phyloP scores from a whole-genome alignment of 1,284 basidiomycete species.

The Microbotryum lychnidis-dioicae region DNA sequence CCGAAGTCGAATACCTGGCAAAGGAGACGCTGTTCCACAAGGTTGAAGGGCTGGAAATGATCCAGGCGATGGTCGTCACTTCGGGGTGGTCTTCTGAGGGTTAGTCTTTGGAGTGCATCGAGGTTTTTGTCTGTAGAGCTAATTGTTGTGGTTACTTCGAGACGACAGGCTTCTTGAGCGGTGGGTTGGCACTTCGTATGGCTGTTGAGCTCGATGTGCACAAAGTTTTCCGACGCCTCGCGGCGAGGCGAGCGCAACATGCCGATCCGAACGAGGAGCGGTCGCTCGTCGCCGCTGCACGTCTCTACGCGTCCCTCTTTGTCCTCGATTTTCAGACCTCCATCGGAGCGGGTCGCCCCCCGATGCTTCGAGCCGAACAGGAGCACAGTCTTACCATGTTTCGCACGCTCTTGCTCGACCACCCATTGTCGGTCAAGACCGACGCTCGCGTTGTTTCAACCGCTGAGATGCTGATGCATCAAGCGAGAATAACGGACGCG shows the following conservation, averaged over 20 bases:
- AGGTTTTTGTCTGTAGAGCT: no score
- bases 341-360: constrained; percentile 83
- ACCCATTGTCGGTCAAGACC: constrained; percentile 79
- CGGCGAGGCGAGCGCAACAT: constrained; percentile 58
- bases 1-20: constrained; percentile 75
- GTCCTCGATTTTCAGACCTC: constrained; percentile 88
- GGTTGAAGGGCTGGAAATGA: constrained; percentile 68
- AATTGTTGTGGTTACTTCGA: no score
- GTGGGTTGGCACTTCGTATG: constrained; percentile 86
- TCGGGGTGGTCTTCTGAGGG: no score
- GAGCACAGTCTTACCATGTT: constrained; percentile 78
- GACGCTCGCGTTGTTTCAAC: constrained; percentile 92
- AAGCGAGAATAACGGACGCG: no score
- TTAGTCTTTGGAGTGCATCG: no score
- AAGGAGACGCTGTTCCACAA: constrained; percentile 76
- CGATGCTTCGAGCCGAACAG: constrained; percentile 59
- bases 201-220: constrained; percentile 84
- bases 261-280: constrained; percentile 58
- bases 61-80: constrained; percentile 75
- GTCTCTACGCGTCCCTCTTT: constrained; percentile 84
- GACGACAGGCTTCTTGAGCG: constrained; percentile 77
- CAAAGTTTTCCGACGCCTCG: constrained; percentile 75
- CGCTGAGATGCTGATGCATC: constrained; percentile 46
- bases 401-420: constrained; percentile 69
- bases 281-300: constrained; percentile 65